These are phyloP conservation scores for Myxozyma nipponensis DNA, from an alignment of 805 yeast genomes.

Conservation along the genomic window DNA sequence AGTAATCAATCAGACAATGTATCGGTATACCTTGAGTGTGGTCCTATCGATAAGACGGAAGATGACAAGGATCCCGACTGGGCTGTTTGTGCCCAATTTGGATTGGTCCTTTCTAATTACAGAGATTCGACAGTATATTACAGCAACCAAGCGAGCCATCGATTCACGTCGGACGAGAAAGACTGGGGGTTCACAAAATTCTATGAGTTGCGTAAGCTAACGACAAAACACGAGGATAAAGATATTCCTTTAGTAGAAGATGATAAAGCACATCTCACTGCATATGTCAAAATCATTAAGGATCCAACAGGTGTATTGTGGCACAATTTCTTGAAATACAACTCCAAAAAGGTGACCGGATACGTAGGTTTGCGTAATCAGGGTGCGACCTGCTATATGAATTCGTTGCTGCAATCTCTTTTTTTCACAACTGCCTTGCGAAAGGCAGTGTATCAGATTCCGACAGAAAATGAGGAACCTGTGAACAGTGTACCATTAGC, in stretches of 20 bases:
- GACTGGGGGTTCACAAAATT: constrained; percentile 97
- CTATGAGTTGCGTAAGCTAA: constrained; percentile 49
- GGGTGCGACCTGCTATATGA: constrained; percentile 97
- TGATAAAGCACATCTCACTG: constrained; percentile 65
- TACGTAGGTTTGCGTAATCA: constrained; percentile 91
- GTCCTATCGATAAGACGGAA: constrained; percentile 40
- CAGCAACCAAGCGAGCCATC: constrained; percentile 64
- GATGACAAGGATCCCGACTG: constrained; percentile 44
- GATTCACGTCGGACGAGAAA: constrained; percentile 69
- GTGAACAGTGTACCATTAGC: constrained; percentile 72
- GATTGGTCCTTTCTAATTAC: constrained; percentile 80
- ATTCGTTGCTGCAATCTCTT: constrained; percentile 86
- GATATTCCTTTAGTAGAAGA: constrained; percentile 47
- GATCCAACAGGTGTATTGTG: constrained; percentile 94
- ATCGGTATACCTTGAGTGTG: constrained; percentile 79
- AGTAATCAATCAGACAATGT: constrained; percentile 43
- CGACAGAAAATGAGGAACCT: constrained; percentile 59
- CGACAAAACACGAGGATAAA: constrained; percentile 37
- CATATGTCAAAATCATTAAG: constrained; percentile 67
- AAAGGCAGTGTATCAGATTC: constrained; percentile 82
- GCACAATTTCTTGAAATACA: constrained; percentile 80
- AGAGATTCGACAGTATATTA: constrained; percentile 57
- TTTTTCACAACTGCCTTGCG: constrained; percentile 80
- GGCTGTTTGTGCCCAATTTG: constrained; percentile 91
- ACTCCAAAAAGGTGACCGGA: constrained; percentile 84